Base-by-base conservation (phyloP, 1,139 yeast species). In the Yarrowia galli region DNA sequence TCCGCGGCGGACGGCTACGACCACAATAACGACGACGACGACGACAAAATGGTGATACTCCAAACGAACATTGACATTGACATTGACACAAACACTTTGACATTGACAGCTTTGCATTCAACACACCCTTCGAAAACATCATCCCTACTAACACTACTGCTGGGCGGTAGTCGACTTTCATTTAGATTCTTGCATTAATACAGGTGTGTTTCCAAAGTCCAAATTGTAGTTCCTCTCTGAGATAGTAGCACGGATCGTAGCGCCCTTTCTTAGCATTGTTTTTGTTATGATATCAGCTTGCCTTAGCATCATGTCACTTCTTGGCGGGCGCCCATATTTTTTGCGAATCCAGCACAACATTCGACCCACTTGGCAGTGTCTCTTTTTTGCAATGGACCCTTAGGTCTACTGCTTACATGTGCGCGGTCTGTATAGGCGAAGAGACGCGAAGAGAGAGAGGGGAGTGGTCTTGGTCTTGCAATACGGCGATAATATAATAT, bases 181-280 rank as follows among this genome's bases (percentile, higher is more conserved):
- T 58, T 58, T 58, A 58, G 64, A 58, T 58, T 58, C 64, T 58
- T 58, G 64, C 64, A 58, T 54, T 58, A 58, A 58, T 58, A 58
- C 64, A 58, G 51, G 64, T 58, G 64, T 48, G 53, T 28, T 28
- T n/a, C 9, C 22, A 48, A 48, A 16, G 1, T 18, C n/a, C 15
- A 4, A 8, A 3, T 16, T 36, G n/a, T 40, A n/a, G 43, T 40
- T n/a, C n/a, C n/a, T n/a, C n/a, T n/a, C n/a, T n/a, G n/a, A n/a
- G n/a, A n/a, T n/a, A n/a, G n/a, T n/a, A n/a, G n/a, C n/a, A n/a
- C n/a, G n/a, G n/a, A n/a, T n/a, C n/a, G n/a, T 42, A 42, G 45
- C 23, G 20, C 23, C 18, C 45, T 12, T n/a, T 10, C 20, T 42
- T 42, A 18, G 22, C 15, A 9, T 42, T 42, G 13, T 42, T 42